Evolutionary conservation across 495 filamentous ascomycete genomes (phyloP).

Genomic region (Aspergillus diversus): DNA sequence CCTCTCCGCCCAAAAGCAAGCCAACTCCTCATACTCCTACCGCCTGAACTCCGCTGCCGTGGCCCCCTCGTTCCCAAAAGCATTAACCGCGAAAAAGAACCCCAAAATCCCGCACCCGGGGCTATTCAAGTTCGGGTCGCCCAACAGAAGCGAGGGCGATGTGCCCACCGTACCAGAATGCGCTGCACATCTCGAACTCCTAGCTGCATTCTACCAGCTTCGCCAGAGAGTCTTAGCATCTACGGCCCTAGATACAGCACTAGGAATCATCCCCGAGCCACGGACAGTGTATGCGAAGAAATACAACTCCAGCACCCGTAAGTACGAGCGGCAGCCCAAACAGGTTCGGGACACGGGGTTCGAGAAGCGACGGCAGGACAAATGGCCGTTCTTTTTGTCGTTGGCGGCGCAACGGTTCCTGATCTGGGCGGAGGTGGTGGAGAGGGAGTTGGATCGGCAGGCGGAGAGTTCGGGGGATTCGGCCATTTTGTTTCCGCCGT

Average conservation of each 20-base stretch:
- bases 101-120: not conserved
- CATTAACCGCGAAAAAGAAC: not conserved
- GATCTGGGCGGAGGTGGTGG: not conserved
- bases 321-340: not conserved
- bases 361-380: not conserved
- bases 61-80: not conserved
- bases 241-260: not conserved
- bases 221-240: not conserved
- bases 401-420: not conserved
- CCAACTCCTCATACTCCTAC: too few relatives aligned
- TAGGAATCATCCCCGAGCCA: conserved; percentile 3
- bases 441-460: not conserved
- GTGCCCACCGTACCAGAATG: not conserved
- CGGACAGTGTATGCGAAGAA: not conserved
- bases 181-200: not conserved
- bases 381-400: not conserved
- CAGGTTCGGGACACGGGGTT: not conserved
- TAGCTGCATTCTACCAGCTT: not conserved
- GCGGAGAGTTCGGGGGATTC: not conserved
- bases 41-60: not conserved
- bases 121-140: not conserved
- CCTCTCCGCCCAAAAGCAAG: too few relatives aligned
- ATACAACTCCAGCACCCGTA: not conserved
- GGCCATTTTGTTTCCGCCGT: conserved; percentile 4
- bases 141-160: not conserved